phyloP scores from a whole-genome alignment of 78 protist species.

The Guillardia theta region DNA sequence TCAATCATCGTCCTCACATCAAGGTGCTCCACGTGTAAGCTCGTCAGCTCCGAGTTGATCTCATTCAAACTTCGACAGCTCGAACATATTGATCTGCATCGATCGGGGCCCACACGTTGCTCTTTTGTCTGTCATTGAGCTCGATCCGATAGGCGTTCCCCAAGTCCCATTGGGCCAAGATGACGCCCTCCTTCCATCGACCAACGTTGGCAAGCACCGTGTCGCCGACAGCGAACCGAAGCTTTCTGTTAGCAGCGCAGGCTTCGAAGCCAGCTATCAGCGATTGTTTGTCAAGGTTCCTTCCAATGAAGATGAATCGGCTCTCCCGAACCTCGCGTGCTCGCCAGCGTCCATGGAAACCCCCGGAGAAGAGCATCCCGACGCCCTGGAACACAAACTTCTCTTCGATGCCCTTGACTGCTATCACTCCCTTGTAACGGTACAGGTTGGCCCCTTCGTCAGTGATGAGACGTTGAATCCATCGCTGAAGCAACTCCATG shows the following conservation, averaged over 20 bases:
- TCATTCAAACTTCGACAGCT: too few species aligned
- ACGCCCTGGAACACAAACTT: neutral
- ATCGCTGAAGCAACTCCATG: neutral
- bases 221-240: neutral
- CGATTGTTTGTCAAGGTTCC: neutral
- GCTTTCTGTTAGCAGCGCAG: neutral
- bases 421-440: neutral
- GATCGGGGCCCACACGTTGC: too few species aligned
- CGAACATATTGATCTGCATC: too few species aligned
- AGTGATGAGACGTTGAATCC: neutral
- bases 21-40: too few species aligned
- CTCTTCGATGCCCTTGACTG: neutral
- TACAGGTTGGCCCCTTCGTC: neutral
- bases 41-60: too few species aligned
- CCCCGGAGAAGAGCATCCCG: neutral
- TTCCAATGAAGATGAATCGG: neutral
- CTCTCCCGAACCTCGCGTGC: neutral
- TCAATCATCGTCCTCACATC: too few species aligned
- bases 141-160: too few species aligned
- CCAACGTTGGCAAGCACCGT: too few species aligned
- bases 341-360: neutral
- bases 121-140: too few species aligned
- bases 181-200: too few species aligned
- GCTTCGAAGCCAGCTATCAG: neutral
- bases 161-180: too few species aligned